Evolutionary conservation across 805 yeast genomes (phyloP).

Genomic region (Zygosaccharomyces siamensis): DNA sequence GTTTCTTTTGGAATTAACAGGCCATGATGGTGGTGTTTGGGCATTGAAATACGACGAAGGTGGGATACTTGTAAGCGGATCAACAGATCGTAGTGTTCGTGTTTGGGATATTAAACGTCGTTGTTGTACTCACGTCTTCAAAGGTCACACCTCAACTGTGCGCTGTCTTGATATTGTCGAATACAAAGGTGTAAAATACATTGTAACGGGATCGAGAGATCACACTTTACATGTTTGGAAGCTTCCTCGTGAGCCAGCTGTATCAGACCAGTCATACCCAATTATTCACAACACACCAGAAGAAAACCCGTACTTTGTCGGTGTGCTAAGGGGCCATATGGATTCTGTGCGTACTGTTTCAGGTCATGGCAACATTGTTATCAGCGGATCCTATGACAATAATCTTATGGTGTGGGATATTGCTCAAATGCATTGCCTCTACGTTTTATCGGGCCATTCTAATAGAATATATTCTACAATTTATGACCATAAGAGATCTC

Average conservation of each 20-base stretch:
- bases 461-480: constrained; percentile 88
- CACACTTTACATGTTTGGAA: constrained; percentile 79
- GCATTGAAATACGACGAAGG: constrained; percentile 87
- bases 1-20: constrained; percentile 56
- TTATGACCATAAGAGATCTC: constrained; percentile 64
- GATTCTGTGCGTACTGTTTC: constrained; percentile 82
- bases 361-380: constrained; percentile 76
- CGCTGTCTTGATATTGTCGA: constrained; percentile 84
- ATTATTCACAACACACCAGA: constrained; percentile 33
- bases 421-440: constrained; percentile 64
- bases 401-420: constrained; percentile 92
- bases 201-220: constrained; percentile 88
- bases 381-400: constrained; percentile 88
- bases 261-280: constrained; percentile 45
- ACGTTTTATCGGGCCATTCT: constrained; percentile 74
- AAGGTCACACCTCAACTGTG: constrained; percentile 90
- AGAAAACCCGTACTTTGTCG: constrained; percentile 57
- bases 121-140: constrained; percentile 82
- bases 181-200: constrained; percentile 58
- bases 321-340: constrained; percentile 68
- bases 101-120: constrained; percentile 88
- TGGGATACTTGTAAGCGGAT: constrained; percentile 70
- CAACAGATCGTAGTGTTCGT: constrained; percentile 90
- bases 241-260: constrained; percentile 47
- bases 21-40: constrained; percentile 99